Base-by-base conservation (phyloP, 805 yeast species). In the Pichia membranifaciens region DNA sequence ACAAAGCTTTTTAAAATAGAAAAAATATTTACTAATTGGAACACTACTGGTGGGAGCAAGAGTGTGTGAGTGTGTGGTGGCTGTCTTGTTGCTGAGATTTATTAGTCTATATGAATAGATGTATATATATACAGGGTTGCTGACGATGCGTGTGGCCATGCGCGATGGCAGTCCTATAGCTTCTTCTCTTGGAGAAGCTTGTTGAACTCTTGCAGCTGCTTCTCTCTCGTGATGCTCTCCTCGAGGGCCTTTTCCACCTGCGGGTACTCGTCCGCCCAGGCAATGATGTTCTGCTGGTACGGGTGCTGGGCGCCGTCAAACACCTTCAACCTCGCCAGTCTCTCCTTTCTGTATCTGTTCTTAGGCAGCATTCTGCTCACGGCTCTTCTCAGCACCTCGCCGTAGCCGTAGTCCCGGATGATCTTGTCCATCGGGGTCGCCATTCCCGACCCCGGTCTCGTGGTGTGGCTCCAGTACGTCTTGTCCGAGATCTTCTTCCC, bases 311-410 rank as follows among this genome's bases (percentile, higher is more conserved):
- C 79, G 25, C 91, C 96, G 57, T 95, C 98, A 64, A 77, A 86
- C 0, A 87, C 80, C 67, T 87, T 89, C 51, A 93, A 73, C 62
- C 99, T 79, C 23, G 80, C 91, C 59, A 93, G 66, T 64, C 99
- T 81, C 13, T 72, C 69, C 58, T 82, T 77, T 65, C 98, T 79
- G 53, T 84, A 76, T 58, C 82, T 81, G 66, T 93, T 91, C 70
- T 87, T 90, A 38, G 99, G 99, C 47, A 93, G 74, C 99, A 93
- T 93, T 48, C 95, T 95, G 53, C 87, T 82, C 5, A 93, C 99
- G 2, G 99, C 98, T 57, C 84, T 79, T 58, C 69, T 78, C 58
- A 93, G 70, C 12, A 90, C 70, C 66, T 93, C 98, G n/a, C 87
- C 82, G 56, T 81, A 86, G 7, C 99, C 99, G 58, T 83, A 81